Conservation (phyloP, 495 filamentous ascomycete genomes). For the Jackrogersella multiformis region DNA sequence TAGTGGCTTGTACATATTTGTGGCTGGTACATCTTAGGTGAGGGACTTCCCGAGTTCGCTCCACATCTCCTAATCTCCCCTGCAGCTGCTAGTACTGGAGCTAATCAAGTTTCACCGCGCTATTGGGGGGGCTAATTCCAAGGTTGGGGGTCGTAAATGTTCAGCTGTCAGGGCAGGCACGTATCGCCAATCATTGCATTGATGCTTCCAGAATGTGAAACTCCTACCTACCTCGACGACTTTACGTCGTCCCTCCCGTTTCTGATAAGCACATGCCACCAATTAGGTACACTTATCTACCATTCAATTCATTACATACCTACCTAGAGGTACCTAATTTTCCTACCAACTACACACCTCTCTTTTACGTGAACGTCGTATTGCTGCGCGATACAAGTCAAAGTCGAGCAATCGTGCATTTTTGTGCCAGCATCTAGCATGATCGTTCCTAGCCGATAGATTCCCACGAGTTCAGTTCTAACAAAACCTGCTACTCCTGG, state of each 20-base stretch:
- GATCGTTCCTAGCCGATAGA: slow-evolving; percentile 29
- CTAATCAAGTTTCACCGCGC: neutral
- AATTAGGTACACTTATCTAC: slow-evolving; percentile 8
- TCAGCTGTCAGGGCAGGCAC: slow-evolving; percentile 27
- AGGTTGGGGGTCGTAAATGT: no score
- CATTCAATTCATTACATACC: neutral
- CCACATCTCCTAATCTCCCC: no score
- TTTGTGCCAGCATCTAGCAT: slow-evolving; percentile 25
- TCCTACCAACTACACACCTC: neutral
- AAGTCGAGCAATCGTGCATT: slow-evolving; percentile 9
- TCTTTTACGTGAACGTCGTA: neutral
- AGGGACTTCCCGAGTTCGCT: no score
- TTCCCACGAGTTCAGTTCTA: neutral
- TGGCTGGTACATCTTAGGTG: no score
- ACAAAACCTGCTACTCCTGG: slow-evolving; percentile 19
- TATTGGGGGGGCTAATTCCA: no score
- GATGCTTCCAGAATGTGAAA: slow-evolving; percentile 31
- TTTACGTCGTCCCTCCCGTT: slow-evolving; percentile 21
- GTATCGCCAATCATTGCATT: slow-evolving; percentile 20
- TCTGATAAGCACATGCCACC: slow-evolving; percentile 16
- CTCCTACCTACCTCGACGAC: slow-evolving; percentile 18
- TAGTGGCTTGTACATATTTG: no score
- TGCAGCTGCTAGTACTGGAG: neutral
- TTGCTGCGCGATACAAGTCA: slow-evolving; percentile 12
- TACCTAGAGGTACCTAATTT: no score